Evolutionary conservation across 2,329 filamentous ascomycete genomes (phyloP), one percentile per base, ranked within the genome.

Genomic region (Penicillium italicum): DNA sequence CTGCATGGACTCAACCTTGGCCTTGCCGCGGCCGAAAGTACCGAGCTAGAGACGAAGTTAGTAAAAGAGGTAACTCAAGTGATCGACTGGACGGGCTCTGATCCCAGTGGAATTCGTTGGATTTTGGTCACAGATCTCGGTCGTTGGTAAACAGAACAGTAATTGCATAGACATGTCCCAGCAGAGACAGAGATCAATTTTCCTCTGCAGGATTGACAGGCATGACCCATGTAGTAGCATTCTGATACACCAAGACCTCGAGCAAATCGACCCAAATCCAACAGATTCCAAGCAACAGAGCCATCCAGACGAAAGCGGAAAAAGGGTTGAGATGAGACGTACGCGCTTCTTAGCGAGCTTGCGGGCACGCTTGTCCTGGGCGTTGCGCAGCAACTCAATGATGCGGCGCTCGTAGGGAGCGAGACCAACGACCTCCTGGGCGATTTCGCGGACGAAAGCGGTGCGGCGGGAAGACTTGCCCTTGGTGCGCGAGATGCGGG

Each of bases 281-380:
- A 51, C 7, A 2, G 11, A 26, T 28, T 51, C 33, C 53, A 45
- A 16, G 16, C 1, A 22, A n/a, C 42, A 49, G 37, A 37, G 24
- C 26, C 18, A 20, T 14, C 24, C 30, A 37, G 10, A 47, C 12
- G 6, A 34, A 38, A 49, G 4, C 10, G n/a, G 31, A 8, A 18
- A 22, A 44, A 12, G n/a, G 20, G 6, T 18, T 38, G 31, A 38
- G 40, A 55, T 26, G 53, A 54, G 58, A 85, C 88, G 69, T 85
- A 93, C 89, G 80, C 93, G 88, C 90, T 96, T 97, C 92, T 97
- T 97, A 74, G 93, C 93, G 75, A 97, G 90, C 88, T 97, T 97
- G 72, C 93, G 87, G 74, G 93, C 93, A 81, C 93, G 91, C 90
- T 97, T 97, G 82, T 99, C 94, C 85, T 96, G 95, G 84, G 85